Base-by-base conservation (phyloP, 1,284 basidiomycete species). In the Puccinia brachypodii region DNA sequence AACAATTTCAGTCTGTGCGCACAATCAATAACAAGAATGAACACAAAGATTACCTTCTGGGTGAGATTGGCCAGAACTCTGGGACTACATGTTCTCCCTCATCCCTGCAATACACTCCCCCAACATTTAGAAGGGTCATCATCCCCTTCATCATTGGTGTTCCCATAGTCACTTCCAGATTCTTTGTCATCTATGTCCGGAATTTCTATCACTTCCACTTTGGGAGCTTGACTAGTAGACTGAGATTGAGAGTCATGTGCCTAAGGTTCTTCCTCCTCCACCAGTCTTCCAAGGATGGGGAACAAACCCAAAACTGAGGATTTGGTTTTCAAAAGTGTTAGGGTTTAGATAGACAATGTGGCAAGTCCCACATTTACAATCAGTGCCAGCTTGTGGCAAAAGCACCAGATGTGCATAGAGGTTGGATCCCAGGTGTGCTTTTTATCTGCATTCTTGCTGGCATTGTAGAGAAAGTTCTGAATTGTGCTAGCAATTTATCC, bases 301-400 rank as follows among this genome's bases (percentile, higher is more conserved):
- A 66, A 13, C 0, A 66, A 14, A 28, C 3, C 64, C 28, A 28
- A 6, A 7, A 33, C 9, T 2, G 13, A 33, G 0, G 6, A 22
- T 38, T 66, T 66, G 28, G 22, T 38, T 9, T 28, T 38, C n/a
- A n/a, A n/a, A n/a, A n/a, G n/a, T n/a, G n/a, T n/a, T n/a, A n/a
- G n/a, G n/a, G n/a, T n/a, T n/a, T n/a, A n/a, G n/a, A n/a, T n/a
- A n/a, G n/a, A n/a, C n/a, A n/a, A n/a, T n/a, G n/a, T n/a, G n/a
- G n/a, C n/a, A n/a, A 66, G 9, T 8, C 9, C 9, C 0, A 31
- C 64, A 14, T 66, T 13, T 8, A 66, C 22, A 25, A 56, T 44
- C 3, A 53, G 36, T 33, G 42, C 71, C 71, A 74, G 47, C 71
- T 56, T 56, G 69, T 72, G 69, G 16, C 36, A 72, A 19, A 72